Evolutionary conservation across 306 rosid genomes (phyloP), one percentile per base, ranked within the genome.

Genomic region (Quercus agrifolia): DNA sequence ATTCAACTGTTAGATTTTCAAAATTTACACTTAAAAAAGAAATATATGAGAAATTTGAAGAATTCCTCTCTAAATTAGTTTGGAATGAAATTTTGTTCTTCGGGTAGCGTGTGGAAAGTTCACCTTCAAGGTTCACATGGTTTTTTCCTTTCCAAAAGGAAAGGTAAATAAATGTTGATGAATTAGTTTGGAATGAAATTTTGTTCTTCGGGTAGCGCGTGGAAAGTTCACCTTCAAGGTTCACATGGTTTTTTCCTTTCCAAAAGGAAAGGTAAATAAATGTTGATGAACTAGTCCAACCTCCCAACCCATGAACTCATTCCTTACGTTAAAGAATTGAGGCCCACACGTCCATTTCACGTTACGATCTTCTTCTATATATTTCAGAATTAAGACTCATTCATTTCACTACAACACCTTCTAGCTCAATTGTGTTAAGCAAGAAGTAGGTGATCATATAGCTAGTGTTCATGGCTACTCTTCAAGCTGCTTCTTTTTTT

Each of bases 391-490:
- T 35, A 20, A 52, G 23, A 19, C 63, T 33, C 69, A 71, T 54
- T 56, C 31, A 57, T 44, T n/a, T 78, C 70, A 35, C 69, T 3
- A 4, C 51, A 77, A 69, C 25, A 14, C 68, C 74, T 67, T 38
- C 51, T 15, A 17, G 66, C 55, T 19, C 54, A 78, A 8, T 27
- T 19, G 68, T 19, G 68, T 17, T 25, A 20, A 21, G 3, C 49
- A 33, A 41, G 46, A 79, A 62, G 7, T 27, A 18, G 74, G 55
- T 3, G 56, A 56, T 44, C 28, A 28, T 18, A 58, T 17, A 44
- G 30, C 82, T 27, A 12, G n/a, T 19, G 14, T 74, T 61, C 74
- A 79, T 83, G 83, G 81, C 83, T 33, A 52, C 75, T 55, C 71
- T 79, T 75, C 83, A 54, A 75, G 72, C 28, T 67, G 58, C 71